Conservation (phyloP, 2,329 filamentous ascomycete species). For the Stemphylium beticola region DNA sequence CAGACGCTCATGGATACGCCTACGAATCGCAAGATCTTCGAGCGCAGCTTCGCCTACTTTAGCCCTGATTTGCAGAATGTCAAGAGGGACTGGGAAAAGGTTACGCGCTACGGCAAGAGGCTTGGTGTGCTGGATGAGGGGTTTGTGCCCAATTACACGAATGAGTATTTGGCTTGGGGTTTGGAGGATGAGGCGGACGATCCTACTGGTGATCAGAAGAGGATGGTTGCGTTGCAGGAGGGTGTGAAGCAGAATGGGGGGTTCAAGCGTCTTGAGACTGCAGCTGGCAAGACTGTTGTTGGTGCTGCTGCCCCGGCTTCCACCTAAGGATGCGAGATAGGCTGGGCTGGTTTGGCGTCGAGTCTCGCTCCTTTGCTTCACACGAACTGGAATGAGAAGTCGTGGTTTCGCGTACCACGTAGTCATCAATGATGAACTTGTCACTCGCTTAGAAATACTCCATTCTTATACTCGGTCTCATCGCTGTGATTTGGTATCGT, state of each 20-base stretch:
- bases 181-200: slow-evolving; percentile 70
- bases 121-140: slow-evolving; percentile 68
- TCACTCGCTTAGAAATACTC: too few relatives aligned
- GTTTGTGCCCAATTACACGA: slow-evolving; percentile 78
- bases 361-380: slow-evolving; percentile 7
- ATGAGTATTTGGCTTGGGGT: slow-evolving; percentile 70
- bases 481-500: too few relatives aligned
- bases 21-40: slow-evolving; percentile 79
- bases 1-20: slow-evolving; percentile 72
- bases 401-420: too few relatives aligned
- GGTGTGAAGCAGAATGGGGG: slow-evolving; percentile 69
- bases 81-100: slow-evolving; percentile 75
- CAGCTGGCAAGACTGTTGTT: slow-evolving; percentile 20
- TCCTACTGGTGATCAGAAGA: slow-evolving; percentile 75
- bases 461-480: too few relatives aligned
- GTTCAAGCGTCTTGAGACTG: slow-evolving; percentile 59
- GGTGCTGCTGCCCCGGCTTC: slow-evolving; percentile 22
- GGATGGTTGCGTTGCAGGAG: slow-evolving; percentile 72
- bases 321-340: neutral
- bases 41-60: slow-evolving; percentile 79
- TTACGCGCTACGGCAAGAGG: slow-evolving; percentile 77
- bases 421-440: too few relatives aligned
- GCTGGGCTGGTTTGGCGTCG: neutral
- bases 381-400: neutral
- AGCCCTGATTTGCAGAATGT: slow-evolving; percentile 78